Evolutionary conservation across 148 eudicot species (phyloP).

Genomic region (Spergularia bocconei): DNA sequence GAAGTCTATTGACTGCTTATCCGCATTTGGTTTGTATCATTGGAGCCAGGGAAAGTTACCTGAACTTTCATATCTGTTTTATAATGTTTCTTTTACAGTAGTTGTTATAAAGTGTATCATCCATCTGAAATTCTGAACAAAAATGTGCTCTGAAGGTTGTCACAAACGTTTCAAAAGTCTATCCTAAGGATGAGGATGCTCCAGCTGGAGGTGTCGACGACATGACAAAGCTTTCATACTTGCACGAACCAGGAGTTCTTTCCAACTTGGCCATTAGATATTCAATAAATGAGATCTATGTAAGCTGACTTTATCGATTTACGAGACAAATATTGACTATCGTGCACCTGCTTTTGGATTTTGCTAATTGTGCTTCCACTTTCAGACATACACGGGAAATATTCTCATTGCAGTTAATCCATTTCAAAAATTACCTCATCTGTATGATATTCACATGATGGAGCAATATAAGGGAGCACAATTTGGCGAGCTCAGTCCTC

Average conservation of each 20-base stretch:
- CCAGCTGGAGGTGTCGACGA: constrained; percentile 98
- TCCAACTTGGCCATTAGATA: constrained; percentile 86
- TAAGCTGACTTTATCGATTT: constrained; percentile 30
- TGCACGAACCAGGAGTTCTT: constrained; percentile 98
- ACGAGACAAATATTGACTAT: background rate
- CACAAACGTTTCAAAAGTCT: constrained; percentile 69
- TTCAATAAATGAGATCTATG: constrained; percentile 95
- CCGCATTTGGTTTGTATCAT: too few relatives aligned
- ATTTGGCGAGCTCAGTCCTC: constrained; percentile 98
- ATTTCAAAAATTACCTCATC: constrained; percentile 93
- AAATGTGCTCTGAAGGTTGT: constrained; percentile 51
- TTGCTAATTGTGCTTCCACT: constrained; percentile 19
- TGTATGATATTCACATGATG: constrained; percentile 98
- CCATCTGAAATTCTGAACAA: constrained; percentile 11
- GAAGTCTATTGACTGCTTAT: background rate
- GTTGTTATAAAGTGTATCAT: background rate
- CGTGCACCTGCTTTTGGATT: constrained; percentile 12
- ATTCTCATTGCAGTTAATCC: constrained; percentile 96
- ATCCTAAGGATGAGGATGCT: constrained; percentile 93
- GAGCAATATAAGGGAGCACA: constrained; percentile 94
- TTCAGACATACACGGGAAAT: constrained; percentile 95
- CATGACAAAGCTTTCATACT: constrained; percentile 97
- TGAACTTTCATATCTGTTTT: background rate
- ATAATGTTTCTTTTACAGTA: background rate
- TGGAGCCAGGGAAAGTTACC: background rate